Evolutionary conservation across 768 basidiomycete species (phyloP).

Genomic region (Cyclocybe aegerita): DNA sequence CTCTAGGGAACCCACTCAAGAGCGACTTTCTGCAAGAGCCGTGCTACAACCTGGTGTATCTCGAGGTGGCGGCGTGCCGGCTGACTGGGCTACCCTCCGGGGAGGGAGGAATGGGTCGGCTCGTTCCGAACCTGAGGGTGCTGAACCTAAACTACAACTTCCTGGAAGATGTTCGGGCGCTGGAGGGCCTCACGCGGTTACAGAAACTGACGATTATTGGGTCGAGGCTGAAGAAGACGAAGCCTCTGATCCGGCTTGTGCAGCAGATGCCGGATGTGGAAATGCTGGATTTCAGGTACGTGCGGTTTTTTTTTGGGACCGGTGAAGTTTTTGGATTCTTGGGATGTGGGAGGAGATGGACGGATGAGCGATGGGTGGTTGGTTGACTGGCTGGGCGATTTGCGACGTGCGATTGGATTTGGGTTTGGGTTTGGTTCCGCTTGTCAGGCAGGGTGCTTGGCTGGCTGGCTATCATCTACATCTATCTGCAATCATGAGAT

Average conservation of each 20-base stretch:
- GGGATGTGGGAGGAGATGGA: too few relatives aligned
- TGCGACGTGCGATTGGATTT: too few relatives aligned
- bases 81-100: constrained; percentile 65
- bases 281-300: constrained; percentile 85
- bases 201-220: constrained; percentile 88
- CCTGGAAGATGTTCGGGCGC: constrained; percentile 64
- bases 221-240: constrained; percentile 72
- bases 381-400: too few relatives aligned
- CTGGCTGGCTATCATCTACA: too few relatives aligned
- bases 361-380: too few relatives aligned
- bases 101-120: constrained; percentile 46
- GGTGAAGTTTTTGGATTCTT: too few relatives aligned
- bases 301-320: background rate
- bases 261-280: constrained; percentile 77
- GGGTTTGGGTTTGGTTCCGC: constrained; percentile 8
- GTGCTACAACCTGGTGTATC: constrained; percentile 88
- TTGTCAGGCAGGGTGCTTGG: too few relatives aligned
- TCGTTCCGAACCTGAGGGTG: constrained; percentile 84
- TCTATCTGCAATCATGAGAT: too few relatives aligned
- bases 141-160: constrained; percentile 99
- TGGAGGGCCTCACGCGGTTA: constrained; percentile 74
- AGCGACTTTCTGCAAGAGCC: constrained; percentile 63
- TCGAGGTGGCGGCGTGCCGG: constrained; percentile 88
- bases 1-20: constrained; percentile 69
- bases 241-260: constrained; percentile 70